These are phyloP conservation scores for Aureobasidium melanogenum DNA, from an alignment of 2,329 filamentous ascomycete species.

Conservation along the genomic window DNA sequence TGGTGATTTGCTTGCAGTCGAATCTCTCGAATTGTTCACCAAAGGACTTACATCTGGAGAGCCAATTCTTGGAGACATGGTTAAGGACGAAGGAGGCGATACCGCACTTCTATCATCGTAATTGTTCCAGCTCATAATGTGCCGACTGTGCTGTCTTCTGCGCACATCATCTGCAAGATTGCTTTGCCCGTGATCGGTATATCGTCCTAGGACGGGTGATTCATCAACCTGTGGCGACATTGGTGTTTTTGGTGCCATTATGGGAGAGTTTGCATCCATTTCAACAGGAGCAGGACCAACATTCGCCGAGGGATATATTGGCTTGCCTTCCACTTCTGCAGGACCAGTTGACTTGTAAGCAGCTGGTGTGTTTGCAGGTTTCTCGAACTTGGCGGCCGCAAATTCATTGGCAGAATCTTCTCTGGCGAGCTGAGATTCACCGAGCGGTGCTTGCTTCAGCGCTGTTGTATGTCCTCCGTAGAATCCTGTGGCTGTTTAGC, in stretches of 20 bases:
- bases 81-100: conserved; percentile 3
- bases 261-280: conserved; percentile 4
- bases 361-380: background rate
- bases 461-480: background rate
- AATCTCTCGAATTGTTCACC: background rate
- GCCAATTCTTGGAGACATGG: conserved; percentile 8
- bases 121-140: conserved; percentile 20
- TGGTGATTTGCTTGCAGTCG: background rate
- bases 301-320: background rate
- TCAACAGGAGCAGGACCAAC: conserved; percentile 2
- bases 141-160: conserved; percentile 18
- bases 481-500: background rate
- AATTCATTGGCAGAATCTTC: background rate
- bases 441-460: background rate
- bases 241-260: conserved; percentile 1
- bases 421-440: background rate
- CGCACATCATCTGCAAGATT: conserved; percentile 9
- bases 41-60: conserved; percentile 7
- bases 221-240: conserved; percentile 9
- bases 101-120: conserved; percentile 13
- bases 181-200: background rate
- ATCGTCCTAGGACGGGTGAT: conserved; percentile 18
- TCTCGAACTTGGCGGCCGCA: background rate
- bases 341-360: background rate
- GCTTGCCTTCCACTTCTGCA: background rate